Evolutionary conservation across 1,139 yeast species (phyloP).

Genomic region (Candida sp.): DNA sequence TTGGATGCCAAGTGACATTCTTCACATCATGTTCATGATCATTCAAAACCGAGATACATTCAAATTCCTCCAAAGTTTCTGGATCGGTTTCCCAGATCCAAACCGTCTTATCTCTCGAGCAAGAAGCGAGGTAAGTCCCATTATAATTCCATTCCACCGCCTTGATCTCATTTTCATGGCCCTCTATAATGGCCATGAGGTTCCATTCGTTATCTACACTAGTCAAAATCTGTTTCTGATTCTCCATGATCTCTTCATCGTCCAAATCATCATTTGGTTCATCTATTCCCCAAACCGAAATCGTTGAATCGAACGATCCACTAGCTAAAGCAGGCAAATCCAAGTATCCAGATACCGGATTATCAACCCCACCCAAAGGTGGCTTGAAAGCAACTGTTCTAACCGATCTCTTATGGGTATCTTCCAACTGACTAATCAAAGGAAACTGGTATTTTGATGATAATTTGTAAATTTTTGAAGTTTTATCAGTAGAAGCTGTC

Average conservation of each 20-base stretch:
- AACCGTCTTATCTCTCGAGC: constrained; percentile 92
- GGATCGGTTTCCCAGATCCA: constrained; percentile 99
- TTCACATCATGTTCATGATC: constrained; percentile 97
- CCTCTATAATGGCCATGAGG: constrained; percentile 89
- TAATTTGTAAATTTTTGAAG: constrained; percentile 67
- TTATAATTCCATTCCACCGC: constrained; percentile 83
- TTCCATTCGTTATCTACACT: constrained; percentile 68
- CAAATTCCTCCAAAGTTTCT: constrained; percentile 90
- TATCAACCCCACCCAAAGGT: constrained; percentile 30
- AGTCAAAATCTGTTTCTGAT: constrained; percentile 28
- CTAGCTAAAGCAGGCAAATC: constrained; percentile 78
- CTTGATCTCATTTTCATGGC: constrained; percentile 96
- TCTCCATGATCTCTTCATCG: constrained; percentile 22
- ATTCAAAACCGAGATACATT: constrained; percentile 87
- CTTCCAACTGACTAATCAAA: constrained; percentile 63
- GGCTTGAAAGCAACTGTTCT: constrained; percentile 92
- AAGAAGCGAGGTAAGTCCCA: constrained; percentile 79
- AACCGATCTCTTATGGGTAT: constrained; percentile 79
- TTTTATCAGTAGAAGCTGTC: constrained; percentile 80
- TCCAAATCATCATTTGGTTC: constrained; percentile 41
- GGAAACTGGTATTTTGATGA: constrained; percentile 37
- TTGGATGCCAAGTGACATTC: constrained; percentile 85
- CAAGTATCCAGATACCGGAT: constrained; percentile 29
- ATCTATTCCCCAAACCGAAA: constrained; percentile 87
- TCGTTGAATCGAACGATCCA: constrained; percentile 93